These are phyloP conservation scores for Schrenkiella parvula DNA, from an alignment of 345 rosid genomes.

Conservation along the genomic window DNA sequence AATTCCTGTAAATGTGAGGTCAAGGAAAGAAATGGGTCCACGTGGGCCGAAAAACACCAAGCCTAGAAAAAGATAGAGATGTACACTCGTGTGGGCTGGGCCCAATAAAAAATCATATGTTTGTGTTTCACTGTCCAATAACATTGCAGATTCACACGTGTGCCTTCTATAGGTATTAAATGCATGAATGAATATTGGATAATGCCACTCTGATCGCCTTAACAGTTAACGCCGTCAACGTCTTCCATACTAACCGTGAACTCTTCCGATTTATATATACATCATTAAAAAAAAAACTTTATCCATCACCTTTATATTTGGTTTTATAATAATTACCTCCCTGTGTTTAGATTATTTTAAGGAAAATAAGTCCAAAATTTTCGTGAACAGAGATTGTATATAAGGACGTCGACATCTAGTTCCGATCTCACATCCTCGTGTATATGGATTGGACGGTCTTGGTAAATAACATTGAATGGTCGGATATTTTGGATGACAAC, in stretches of 20 bases:
- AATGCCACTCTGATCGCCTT: background rate
- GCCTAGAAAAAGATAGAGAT: constrained; percentile 3
- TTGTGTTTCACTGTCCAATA: constrained; percentile 8
- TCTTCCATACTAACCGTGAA: background rate
- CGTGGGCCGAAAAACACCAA: constrained; percentile 15
- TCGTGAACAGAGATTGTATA: background rate
- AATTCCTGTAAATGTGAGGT: constrained; percentile 17
- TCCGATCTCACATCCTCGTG: background rate
- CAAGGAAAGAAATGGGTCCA: constrained; percentile 22
- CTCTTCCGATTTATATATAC: background rate
- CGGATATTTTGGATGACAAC: background rate
- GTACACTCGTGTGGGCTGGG: constrained; percentile 33
- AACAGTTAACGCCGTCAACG: background rate
- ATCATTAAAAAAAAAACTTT: too few species aligned
- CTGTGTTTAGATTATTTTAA: background rate
- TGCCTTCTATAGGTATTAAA: background rate
- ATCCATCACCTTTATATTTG: too few species aligned
- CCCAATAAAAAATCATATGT: background rate
- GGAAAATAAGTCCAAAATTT: background rate
- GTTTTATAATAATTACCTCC: too few species aligned
- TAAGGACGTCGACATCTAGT: background rate
- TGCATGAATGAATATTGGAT: background rate
- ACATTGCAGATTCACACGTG: constrained; percentile 15
- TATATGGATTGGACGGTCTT: background rate
- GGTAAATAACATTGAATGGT: background rate